Percentiles rank a stretch among this genome's conserved stretches.
phyloP scores from a whole-genome alignment of 2,329 filamentous ascomycete genomes.

The Epichloe scottii region DNA sequence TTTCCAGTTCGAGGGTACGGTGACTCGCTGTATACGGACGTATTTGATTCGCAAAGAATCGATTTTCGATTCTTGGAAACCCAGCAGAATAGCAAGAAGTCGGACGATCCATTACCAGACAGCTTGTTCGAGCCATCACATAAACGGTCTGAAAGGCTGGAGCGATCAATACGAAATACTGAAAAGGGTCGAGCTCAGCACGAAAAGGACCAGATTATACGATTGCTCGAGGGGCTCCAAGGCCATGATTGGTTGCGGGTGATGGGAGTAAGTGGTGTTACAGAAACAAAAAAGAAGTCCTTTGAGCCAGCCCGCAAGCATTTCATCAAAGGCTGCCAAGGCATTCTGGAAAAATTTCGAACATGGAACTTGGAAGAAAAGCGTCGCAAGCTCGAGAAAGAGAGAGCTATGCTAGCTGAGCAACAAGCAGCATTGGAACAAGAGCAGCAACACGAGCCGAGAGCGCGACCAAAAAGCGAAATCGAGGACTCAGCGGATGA shows the following conservation, averaged over 20 bases:
- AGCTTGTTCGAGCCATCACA: conserved; percentile 41
- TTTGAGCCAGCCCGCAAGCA: conserved; percentile 77
- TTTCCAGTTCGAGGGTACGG: conserved; percentile 38
- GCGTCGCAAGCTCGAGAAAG: conserved; percentile 62
- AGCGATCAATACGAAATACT: conserved; percentile 50
- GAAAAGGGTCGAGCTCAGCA: conserved; percentile 54
- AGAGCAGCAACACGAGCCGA: conserved; percentile 24
- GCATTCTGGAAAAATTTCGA: conserved; percentile 76
- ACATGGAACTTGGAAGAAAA: conserved; percentile 86
- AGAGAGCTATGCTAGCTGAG: conserved; percentile 30
- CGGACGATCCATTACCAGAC: conserved; percentile 45
- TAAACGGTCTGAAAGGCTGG: conserved; percentile 45
- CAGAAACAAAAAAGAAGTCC: conserved; percentile 72
- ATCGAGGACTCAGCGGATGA: conserved; percentile 17
- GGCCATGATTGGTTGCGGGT: conserved; percentile 87
- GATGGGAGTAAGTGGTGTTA: conserved; percentile 78
- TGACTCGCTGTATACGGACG: conserved; percentile 42
- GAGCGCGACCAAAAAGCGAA: conserved; percentile 12
- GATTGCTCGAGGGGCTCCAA: conserved; percentile 67
- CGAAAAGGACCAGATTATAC: conserved; percentile 52
- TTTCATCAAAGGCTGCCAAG: conserved; percentile 72
- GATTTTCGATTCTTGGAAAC: conserved; percentile 41
- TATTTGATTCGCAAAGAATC: conserved; percentile 43
- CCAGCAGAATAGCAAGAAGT: conserved; percentile 29
- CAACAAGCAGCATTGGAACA: conserved; percentile 14